Conservation (phyloP, 306 rosid species). For the Ziziphus jujuba region DNA sequence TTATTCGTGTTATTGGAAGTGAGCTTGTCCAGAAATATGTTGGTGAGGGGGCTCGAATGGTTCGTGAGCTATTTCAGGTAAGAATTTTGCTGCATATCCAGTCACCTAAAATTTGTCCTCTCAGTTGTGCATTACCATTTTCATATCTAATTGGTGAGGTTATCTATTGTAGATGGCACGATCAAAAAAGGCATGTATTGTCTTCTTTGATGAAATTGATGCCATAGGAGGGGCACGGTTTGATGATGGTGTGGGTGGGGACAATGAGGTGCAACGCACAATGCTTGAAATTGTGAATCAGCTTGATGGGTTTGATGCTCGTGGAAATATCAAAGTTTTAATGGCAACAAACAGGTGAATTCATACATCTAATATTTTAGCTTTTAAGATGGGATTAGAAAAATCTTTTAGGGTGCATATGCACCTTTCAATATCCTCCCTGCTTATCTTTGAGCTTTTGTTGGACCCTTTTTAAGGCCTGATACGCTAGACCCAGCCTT, state of each 20-base stretch:
- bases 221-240: conserved; percentile 99
- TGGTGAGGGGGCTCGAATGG: conserved; percentile 99
- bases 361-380: background rate
- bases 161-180: conserved; percentile 81
- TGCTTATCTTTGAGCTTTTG: background rate
- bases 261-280: conserved; percentile 94
- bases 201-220: conserved; percentile 96
- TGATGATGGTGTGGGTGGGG: conserved; percentile 99
- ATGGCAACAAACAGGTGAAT: conserved; percentile 98
- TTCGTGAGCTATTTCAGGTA: conserved; percentile 95
- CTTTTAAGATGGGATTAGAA: background rate
- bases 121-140: background rate
- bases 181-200: conserved; percentile 94
- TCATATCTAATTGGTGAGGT: conserved; percentile 16
- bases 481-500: conserved; percentile 98
- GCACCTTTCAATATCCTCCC: background rate
- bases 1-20: conserved; percentile 98
- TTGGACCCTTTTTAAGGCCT: conserved; percentile 52
- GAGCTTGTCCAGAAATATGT: conserved; percentile 98
- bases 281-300: conserved; percentile 99
- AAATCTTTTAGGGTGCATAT: background rate
- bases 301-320: conserved; percentile 97
- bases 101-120: background rate
- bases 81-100: background rate
- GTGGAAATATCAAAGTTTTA: conserved; percentile 93